These are phyloP conservation scores for Erucastrum elatum DNA, from an alignment of 345 rosid genomes.

Conservation along the genomic window DNA sequence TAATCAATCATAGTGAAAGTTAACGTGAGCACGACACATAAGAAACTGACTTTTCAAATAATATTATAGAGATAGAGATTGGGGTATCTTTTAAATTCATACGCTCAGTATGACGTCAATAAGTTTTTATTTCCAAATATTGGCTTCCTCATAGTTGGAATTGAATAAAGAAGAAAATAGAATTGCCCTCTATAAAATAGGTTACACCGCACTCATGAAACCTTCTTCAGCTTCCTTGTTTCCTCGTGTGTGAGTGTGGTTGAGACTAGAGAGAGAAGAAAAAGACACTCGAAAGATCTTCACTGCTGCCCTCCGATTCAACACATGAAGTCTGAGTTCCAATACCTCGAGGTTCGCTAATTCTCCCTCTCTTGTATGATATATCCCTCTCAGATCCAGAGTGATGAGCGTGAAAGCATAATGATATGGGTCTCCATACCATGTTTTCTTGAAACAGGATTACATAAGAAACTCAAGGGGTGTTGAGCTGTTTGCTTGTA, in stretches of 20 bases:
- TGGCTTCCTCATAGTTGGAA: neutral
- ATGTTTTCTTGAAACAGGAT: conserved; percentile 45
- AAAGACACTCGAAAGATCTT: neutral
- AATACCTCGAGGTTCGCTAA: neutral
- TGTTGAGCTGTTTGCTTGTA: conserved; percentile 73
- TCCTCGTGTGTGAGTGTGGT: neutral
- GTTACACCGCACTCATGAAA: neutral
- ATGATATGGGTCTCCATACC: neutral
- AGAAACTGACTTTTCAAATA: too few species aligned
- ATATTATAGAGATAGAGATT: too few species aligned
- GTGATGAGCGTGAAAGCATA: neutral
- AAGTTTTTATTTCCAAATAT: neutral
- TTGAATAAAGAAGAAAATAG: neutral
- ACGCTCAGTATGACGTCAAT: neutral
- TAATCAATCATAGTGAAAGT: too few species aligned
- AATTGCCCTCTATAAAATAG: neutral
- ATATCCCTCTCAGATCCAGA: neutral
- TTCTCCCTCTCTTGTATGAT: neutral
- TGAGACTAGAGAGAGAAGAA: neutral
- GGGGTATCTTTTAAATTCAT: neutral
- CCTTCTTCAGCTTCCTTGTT: neutral
- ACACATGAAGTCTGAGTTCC: neutral
- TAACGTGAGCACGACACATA: too few species aligned
- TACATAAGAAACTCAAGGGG: conserved; percentile 76
- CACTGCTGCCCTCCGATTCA: neutral